These are phyloP conservation scores for Citrullus colocynthis DNA, from an alignment of 306 rosid genomes.

Conservation along the genomic window DNA sequence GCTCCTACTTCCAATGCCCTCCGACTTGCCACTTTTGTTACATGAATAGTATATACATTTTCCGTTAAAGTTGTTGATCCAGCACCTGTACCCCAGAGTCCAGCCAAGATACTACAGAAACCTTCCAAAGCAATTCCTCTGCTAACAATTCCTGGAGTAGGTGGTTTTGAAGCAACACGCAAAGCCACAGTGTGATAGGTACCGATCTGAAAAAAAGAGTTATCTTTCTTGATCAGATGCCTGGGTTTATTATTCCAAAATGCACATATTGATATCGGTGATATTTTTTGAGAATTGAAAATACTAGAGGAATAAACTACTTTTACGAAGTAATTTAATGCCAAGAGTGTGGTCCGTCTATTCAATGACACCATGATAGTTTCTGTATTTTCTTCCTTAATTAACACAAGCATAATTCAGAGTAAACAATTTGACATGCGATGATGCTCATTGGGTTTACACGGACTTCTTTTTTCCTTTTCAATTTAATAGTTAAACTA, in stretches of 20 bases:
- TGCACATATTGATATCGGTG: neutral
- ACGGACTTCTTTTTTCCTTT: neutral
- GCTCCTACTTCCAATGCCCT: slow-evolving; percentile 73
- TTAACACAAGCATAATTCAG: neutral
- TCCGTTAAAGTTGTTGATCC: slow-evolving; percentile 94
- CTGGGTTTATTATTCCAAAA: neutral
- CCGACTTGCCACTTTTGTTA: slow-evolving; percentile 73
- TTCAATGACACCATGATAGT: neutral
- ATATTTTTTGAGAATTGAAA: neutral
- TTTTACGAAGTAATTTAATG: neutral
- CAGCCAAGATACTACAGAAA: slow-evolving; percentile 84
- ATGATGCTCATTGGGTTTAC: neutral
- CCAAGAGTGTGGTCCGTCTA: neutral
- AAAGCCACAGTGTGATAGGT: slow-evolving; percentile 56
- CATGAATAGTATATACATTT: slow-evolving; percentile 57
- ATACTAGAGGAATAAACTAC: neutral
- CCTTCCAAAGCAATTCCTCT: slow-evolving; percentile 96
- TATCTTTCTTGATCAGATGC: neutral
- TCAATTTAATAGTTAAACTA: neutral
- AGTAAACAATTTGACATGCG: neutral
- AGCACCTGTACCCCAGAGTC: slow-evolving; percentile 89
- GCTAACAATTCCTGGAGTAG: slow-evolving; percentile 71
- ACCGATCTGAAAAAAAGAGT: slow-evolving; percentile 46
- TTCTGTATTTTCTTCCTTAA: neutral
- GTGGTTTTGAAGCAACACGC: slow-evolving; percentile 48